These are phyloP conservation scores for Globisporangium solare DNA, from an alignment of 352 stramenopile genomes.

Conservation along the genomic window DNA sequence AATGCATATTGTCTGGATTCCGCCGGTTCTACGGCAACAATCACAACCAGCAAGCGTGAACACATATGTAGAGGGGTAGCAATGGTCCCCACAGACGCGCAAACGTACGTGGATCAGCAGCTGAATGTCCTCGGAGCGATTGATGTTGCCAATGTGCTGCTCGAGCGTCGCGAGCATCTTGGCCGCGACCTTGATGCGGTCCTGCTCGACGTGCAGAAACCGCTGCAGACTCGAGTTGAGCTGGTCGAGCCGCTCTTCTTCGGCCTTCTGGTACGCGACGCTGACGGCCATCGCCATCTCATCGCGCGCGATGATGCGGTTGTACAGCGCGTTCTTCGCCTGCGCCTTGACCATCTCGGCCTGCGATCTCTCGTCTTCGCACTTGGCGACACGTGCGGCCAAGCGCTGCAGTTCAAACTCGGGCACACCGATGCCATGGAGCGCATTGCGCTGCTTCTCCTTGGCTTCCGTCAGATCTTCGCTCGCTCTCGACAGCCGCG, in stretches of 20 bases:
- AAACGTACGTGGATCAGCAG: constrained; percentile 59
- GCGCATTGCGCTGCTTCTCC: constrained; percentile 54
- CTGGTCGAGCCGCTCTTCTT: constrained; percentile 80
- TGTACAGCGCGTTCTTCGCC: constrained; percentile 76
- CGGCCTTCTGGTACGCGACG: constrained; percentile 80
- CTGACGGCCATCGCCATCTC: constrained; percentile 89
- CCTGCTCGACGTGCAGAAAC: constrained; percentile 74
- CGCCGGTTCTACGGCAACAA: constrained; percentile 41
- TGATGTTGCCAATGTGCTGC: constrained; percentile 51
- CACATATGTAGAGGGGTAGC: neutral
- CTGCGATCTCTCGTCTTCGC: constrained; percentile 56
- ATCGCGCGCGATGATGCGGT: constrained; percentile 75
- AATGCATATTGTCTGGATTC: constrained; percentile 85
- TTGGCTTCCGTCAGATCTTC: constrained; percentile 49
- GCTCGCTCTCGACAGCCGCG: constrained; percentile 26
- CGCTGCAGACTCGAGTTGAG: constrained; percentile 62
- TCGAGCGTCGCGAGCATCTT: constrained; percentile 57
- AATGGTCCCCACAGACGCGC: neutral
- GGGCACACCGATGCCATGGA: constrained; percentile 78
- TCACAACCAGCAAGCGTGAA: neutral
- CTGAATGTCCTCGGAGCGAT: constrained; percentile 78
- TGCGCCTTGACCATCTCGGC: constrained; percentile 51
- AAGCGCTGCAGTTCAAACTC: constrained; percentile 81
- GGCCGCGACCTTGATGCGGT: constrained; percentile 57
- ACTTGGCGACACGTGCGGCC: constrained; percentile 46